Evolutionary conservation across 176 grass and related monocot species (phyloP), one percentile per base, ranked within the genome.

Genomic region (Melocanna baccifera): DNA sequence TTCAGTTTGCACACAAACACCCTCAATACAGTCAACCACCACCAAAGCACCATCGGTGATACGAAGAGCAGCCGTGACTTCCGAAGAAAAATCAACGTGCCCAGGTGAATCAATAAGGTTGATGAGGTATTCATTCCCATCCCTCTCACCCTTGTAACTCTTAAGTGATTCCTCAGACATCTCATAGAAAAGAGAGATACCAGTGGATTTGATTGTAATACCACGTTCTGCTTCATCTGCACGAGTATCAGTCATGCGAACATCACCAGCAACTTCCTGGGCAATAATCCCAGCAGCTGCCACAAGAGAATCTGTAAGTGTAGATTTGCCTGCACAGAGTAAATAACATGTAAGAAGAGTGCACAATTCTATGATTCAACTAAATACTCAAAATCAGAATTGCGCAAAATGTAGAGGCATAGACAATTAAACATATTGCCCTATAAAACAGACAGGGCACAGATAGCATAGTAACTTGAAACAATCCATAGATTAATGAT

Each of bases 121-220:
- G 73, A 94, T 97, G 22, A 97, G 79, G 71, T 94, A 97, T 1
- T 90, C 85, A 26, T 94, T 90, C 0, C 91, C 91, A 2, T 41
- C 30, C 20, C 94, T 84, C 23, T 88, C 70, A 18, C 89, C 94
- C 78, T 94, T 97, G 57, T 74, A 97, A 22, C 11, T 85, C 67
- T 88, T 90, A 1, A 97, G 77, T 22, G 91, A 86, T 29, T 94
- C 89, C 10, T 84, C 87, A 78, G 50, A 76, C 85, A 97, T 97
- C 78, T 97, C 84, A 86, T 93, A 97, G 64, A 86, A 94, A 50
- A 97, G 91, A 48, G 94, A 94, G 58, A 97, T 92, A 34, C 88
- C 91, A 9, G 88, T 97, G 55, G 94, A 97, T 81, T 97, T 93
- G 57, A 97, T 97, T 29, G 91, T 93, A 29, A 97, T 94, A 86